Evolutionary conservation across 116 monocot genomes (phyloP), one percentile per base, ranked within the genome.

Genomic region (Zostera marina): DNA sequence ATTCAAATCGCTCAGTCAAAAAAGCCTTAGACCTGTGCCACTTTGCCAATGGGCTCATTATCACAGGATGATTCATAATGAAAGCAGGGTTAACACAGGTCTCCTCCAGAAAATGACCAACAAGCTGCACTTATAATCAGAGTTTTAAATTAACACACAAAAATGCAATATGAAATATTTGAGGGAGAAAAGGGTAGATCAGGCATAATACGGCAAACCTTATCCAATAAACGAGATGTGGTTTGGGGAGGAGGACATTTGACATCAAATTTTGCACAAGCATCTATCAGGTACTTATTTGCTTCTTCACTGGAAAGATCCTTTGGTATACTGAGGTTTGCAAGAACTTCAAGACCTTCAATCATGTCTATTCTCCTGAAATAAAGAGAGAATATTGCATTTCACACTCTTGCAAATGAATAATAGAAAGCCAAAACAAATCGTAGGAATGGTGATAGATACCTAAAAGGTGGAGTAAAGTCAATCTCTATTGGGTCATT

Each of bases 41-140:
- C 70, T 93, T 93, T 25, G 93, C 93, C 65, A 93, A 71, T 25
- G 93, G 93, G 42, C 93, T 93, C 93, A 93, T 93, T 68, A 93
- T 93, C 70, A 77, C 81, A 14, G 93, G 93, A 71, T 93, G 88
- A 40, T 93, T 84, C 40, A 84, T 93, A 54, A 93, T 93, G 68
- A 81, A 93, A 41, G 88, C 79, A 19, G 93, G 93, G 55, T 93
- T 93, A 47, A 87, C 81, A 65, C 93, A 93, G 14, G 71, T 76
- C 64, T 81, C 93, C 71, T 94, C 94, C 54, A 94, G 69, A 71
- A 94, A 94, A 82, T 88, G 94, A 22, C 88, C 94, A 42, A 94
- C 94, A 63, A 94, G 72, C 94, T 94, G 77, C 65, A 22, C 43
- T 11, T 14, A 46, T 20, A 9, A 40, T 32, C 32, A 32, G 2